Evolutionary conservation across 768 basidiomycete genomes (phyloP).

Genomic region (Mycena polygramma): DNA sequence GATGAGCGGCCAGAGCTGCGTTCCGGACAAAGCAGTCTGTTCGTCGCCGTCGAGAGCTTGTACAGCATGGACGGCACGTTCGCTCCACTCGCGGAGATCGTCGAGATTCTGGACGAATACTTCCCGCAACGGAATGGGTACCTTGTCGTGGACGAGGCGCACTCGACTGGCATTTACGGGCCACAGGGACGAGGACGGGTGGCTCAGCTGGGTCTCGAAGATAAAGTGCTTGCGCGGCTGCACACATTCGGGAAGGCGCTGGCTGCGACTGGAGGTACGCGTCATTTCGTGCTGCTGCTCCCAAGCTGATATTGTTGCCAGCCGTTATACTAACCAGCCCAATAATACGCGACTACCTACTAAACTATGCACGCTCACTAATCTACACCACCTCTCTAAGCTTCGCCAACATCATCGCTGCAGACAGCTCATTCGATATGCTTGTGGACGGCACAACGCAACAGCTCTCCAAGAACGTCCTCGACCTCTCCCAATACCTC

Average conservation of each 20-base stretch:
- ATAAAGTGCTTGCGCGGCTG: slow-evolving; percentile 79
- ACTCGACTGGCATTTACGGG: slow-evolving; percentile 93
- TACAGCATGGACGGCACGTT: slow-evolving; percentile 99
- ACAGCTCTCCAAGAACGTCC: slow-evolving; percentile 53
- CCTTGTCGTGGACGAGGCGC: slow-evolving; percentile 93
- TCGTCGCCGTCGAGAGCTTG: slow-evolving; percentile 88
- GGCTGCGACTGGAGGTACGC: slow-evolving; percentile 86
- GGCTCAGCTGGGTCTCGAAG: slow-evolving; percentile 75
- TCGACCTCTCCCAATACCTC: slow-evolving; percentile 61
- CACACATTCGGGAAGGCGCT: slow-evolving; percentile 96
- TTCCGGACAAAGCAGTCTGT: slow-evolving; percentile 64
- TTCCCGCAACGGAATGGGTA: slow-evolving; percentile 76
- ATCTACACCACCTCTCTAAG: slow-evolving; percentile 93
- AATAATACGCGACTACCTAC: slow-evolving; percentile 83
- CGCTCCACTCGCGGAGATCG: slow-evolving; percentile 77
- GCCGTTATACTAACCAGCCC: slow-evolving; percentile 84
- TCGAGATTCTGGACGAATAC: slow-evolving; percentile 69
- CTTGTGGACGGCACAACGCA: slow-evolving; percentile 76
- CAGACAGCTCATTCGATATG: slow-evolving; percentile 84
- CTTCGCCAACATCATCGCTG: slow-evolving; percentile 80
- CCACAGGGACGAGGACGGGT: slow-evolving; percentile 82
- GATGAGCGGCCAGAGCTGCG: slow-evolving; percentile 51
- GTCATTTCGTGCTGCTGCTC: slow-evolving; percentile 3
- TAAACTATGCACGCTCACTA: slow-evolving; percentile 93
- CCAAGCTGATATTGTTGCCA: slow-evolving; percentile 33